Conservation (phyloP, 805 yeast genomes). For the Lachancea quebecensis region DNA sequence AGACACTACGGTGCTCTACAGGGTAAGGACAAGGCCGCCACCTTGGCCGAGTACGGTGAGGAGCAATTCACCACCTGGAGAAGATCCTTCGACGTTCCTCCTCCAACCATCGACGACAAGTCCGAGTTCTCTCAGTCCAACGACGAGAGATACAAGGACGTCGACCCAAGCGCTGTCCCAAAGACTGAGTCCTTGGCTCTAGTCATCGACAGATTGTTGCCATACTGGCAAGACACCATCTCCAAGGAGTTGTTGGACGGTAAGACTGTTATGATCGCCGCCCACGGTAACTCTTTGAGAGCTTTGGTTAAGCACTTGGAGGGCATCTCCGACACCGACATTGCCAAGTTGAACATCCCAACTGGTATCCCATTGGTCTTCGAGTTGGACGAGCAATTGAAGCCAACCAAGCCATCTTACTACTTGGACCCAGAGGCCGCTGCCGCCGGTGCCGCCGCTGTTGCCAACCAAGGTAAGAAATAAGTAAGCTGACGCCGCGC, state of each 20-base stretch:
- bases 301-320: slow-evolving; percentile 94
- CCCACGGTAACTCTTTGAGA: slow-evolving; percentile 98
- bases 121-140: slow-evolving; percentile 78
- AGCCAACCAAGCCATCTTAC: slow-evolving; percentile 89
- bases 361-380: slow-evolving; percentile 97
- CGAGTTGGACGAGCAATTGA: slow-evolving; percentile 81
- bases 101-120: slow-evolving; percentile 75
- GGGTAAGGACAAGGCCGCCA: slow-evolving; percentile 96
- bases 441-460: slow-evolving; percentile 99
- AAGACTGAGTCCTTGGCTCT: slow-evolving; percentile 89
- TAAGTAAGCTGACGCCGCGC: neutral
- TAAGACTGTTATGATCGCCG: slow-evolving; percentile 88
- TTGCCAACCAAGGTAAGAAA: slow-evolving; percentile 85
- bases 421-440: slow-evolving; percentile 99
- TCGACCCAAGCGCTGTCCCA: slow-evolving; percentile 85
- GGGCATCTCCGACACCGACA: slow-evolving; percentile 83
- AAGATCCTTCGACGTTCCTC: slow-evolving; percentile 95
- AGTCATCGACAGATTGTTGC: slow-evolving; percentile 93
- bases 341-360: slow-evolving; percentile 93
- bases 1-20: slow-evolving; percentile 99
- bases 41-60: slow-evolving; percentile 78
- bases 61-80: slow-evolving; percentile 96
- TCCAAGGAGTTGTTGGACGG: slow-evolving; percentile 76
- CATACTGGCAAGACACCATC: slow-evolving; percentile 93
- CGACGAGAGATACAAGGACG: slow-evolving; percentile 77